Evolutionary conservation across 2,329 filamentous ascomycete genomes (phyloP).

Genomic region (Diaporthe sp.): DNA sequence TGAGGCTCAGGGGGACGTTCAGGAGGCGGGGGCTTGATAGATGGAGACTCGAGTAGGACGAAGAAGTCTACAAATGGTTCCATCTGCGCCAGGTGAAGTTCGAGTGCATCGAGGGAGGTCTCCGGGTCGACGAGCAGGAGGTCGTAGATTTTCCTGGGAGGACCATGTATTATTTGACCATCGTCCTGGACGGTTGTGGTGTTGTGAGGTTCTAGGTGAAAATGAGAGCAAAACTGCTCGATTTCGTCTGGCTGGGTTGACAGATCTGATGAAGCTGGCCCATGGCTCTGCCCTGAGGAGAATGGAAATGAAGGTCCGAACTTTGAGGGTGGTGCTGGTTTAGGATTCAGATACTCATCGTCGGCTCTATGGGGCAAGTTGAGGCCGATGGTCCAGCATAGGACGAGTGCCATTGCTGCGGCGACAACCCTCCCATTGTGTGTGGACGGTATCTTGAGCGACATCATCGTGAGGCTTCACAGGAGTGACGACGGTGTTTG

Average conservation of each 20-base stretch:
- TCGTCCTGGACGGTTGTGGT: not conserved
- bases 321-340: not conserved
- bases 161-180: slow-evolving; percentile 51
- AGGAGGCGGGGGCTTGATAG: not conserved
- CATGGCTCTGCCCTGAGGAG: not conserved
- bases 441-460: slow-evolving; percentile 28
- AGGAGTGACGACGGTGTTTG: not conserved
- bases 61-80: slow-evolving; percentile 56
- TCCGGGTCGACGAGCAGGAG: slow-evolving; percentile 41
- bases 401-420: slow-evolving; percentile 28
- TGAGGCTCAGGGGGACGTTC: slow-evolving; percentile 14
- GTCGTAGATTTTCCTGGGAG: slow-evolving; percentile 40
- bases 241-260: not conserved
- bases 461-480: slow-evolving; percentile 15
- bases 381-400: slow-evolving; percentile 34
- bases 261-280: not conserved
- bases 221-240: slow-evolving; percentile 33
- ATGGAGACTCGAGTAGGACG: slow-evolving; percentile 54
- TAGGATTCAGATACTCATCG: not conserved
- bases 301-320: not conserved
- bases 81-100: slow-evolving; percentile 43
- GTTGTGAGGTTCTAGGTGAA: slow-evolving; percentile 32
- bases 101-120: slow-evolving; percentile 39
- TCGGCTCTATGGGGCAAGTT: slow-evolving; percentile 13
- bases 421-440: slow-evolving; percentile 16